A percentile compares a stretch with the other conserved stretches of the same genome.
Conservation (phyloP, 495 filamentous ascomycete species). For the Paragyromitra xinjiangensis region DNA sequence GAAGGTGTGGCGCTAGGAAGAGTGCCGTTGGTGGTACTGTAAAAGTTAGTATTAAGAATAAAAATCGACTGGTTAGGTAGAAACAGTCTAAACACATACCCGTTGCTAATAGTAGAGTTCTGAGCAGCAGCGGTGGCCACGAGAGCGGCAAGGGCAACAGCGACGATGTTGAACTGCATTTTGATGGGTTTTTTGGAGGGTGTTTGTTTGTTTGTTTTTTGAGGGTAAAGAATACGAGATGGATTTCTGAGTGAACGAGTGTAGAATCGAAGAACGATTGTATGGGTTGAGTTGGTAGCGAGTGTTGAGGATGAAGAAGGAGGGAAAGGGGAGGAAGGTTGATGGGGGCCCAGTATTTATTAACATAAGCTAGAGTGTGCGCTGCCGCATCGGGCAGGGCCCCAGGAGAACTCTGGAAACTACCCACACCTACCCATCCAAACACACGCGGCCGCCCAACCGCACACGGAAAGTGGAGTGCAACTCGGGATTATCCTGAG, state of each 20-base stretch:
- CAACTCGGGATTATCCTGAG: constrained; percentile 29
- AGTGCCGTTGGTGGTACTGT: constrained; percentile 38
- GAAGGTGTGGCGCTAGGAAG: constrained; percentile 12
- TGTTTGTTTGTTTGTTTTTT: constrained; percentile 20
- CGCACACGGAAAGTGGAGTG: constrained; percentile 41
- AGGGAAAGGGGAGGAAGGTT: constrained; percentile 11
- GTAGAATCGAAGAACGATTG: constrained; percentile 46
- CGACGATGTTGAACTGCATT: constrained; percentile 57
- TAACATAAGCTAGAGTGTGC: constrained; percentile 17
- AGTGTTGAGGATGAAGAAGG: constrained; percentile 39
- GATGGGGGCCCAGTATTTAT: constrained; percentile 50
- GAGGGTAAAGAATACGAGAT: neutral
- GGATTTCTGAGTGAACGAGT: constrained; percentile 27
- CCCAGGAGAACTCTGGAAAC: constrained; percentile 17
- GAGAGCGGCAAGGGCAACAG: constrained; percentile 53
- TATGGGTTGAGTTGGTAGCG: constrained; percentile 38
- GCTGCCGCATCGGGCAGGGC: constrained; percentile 13
- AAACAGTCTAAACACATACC: constrained; percentile 32
- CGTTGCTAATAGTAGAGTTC: constrained; percentile 37
- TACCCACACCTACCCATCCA: constrained; percentile 17
- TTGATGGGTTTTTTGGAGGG: constrained; percentile 41
- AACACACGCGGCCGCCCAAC: constrained; percentile 35
- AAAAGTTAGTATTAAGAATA: constrained; percentile 13
- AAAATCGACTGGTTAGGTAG: neutral
- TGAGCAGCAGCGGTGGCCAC: constrained; percentile 56